phyloP scores from a whole-genome alignment of 1,284 basidiomycete genomes.

The Boletus smithii region DNA sequence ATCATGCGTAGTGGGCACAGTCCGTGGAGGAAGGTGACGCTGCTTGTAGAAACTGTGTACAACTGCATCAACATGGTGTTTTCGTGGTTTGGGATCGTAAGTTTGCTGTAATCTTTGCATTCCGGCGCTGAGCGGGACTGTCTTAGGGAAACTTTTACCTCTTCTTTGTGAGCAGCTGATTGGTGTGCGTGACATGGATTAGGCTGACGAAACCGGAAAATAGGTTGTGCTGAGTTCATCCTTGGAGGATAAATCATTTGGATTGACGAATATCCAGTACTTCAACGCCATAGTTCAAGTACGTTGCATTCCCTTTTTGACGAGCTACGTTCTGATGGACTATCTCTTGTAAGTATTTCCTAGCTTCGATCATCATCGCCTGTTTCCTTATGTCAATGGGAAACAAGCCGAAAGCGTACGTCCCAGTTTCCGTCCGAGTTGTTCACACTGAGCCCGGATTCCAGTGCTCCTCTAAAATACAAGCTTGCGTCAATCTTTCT shows the following conservation, averaged over 20 bases:
- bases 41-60: slow-evolving; percentile 84
- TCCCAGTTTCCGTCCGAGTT: slow-evolving; percentile 3
- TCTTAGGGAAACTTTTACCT: slow-evolving; percentile 90
- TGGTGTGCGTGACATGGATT: background rate
- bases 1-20: slow-evolving; percentile 86
- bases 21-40: slow-evolving; percentile 64
- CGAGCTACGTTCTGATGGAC: slow-evolving; percentile 6
- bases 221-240: slow-evolving; percentile 87
- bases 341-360: slow-evolving; percentile 61
- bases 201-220: slow-evolving; percentile 15
- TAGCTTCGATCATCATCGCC: slow-evolving; percentile 81
- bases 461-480: slow-evolving; percentile 83
- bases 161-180: slow-evolving; percentile 73
- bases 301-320: slow-evolving; percentile 3
- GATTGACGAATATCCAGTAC: slow-evolving; percentile 66
- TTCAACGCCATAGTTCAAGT: slow-evolving; percentile 81
- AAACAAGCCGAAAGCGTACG: slow-evolving; percentile 86
- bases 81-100: slow-evolving; percentile 88
- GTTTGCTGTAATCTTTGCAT: slow-evolving; percentile 28
- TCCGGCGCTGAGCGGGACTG: slow-evolving; percentile 2
- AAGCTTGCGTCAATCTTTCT: slow-evolving; percentile 75
- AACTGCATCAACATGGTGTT: slow-evolving; percentile 87
- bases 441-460: background rate
- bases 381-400: slow-evolving; percentile 97
- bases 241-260: slow-evolving; percentile 74